phyloP scores from a whole-genome alignment of 2,329 filamentous ascomycete genomes.

The Paracamarosporium sp. region DNA sequence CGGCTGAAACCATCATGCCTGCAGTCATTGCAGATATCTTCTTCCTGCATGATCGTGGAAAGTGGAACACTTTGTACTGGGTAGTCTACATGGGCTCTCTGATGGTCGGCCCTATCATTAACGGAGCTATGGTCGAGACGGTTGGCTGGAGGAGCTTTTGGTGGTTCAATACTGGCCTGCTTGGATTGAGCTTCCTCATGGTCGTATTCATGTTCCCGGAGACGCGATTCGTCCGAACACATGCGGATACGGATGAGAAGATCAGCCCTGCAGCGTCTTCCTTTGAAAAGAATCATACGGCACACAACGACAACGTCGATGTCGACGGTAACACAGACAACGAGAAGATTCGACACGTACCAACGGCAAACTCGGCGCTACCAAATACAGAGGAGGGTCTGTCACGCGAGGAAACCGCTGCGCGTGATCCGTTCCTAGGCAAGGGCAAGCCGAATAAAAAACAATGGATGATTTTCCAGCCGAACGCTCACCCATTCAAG shows the following conservation, averaged over 20 bases:
- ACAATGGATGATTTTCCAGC: conserved; percentile 64
- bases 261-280: conserved; percentile 6
- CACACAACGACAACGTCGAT: conserved; percentile 17
- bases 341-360: conserved; percentile 32
- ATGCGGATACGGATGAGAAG: conserved; percentile 34
- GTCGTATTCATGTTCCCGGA: conserved; percentile 68
- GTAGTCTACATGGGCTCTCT: conserved; percentile 67
- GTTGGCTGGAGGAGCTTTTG: conserved; percentile 69
- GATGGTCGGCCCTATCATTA: conserved; percentile 65
- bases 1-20: conserved; percentile 68
- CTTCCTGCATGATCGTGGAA: conserved; percentile 70
- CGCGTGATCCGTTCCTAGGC: conserved; percentile 62
- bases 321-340: conserved; percentile 24
- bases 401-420: conserved; percentile 45
- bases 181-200: conserved; percentile 58
- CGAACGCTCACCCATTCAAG: conserved; percentile 54
- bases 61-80: conserved; percentile 68
- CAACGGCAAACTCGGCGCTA: conserved; percentile 23
- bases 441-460: conserved; percentile 60
- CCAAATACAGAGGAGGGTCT: conserved; percentile 29
- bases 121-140: conserved; percentile 66
- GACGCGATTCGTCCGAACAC: conserved; percentile 63
- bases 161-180: conserved; percentile 68
- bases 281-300: conserved; percentile 28
- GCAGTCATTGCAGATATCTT: conserved; percentile 70